Conservation (phyloP, 1,139 yeast species). For the Kodamaea arcana region DNA sequence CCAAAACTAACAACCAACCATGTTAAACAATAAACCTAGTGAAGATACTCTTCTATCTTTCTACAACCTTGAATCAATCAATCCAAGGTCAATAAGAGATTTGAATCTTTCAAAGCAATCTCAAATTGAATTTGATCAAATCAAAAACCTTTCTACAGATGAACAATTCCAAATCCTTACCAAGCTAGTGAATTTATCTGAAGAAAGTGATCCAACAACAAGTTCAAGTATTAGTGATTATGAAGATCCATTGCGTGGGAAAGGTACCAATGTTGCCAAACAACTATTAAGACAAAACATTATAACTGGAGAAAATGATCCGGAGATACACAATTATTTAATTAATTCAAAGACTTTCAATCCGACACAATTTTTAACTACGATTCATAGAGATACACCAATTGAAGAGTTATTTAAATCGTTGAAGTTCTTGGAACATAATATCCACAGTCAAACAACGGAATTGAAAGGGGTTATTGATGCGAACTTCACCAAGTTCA, state of each 20-base stretch:
- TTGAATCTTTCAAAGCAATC: constrained; percentile 16
- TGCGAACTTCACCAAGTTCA: constrained; percentile 69
- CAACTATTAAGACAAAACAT: constrained; percentile 37
- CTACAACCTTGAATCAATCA: constrained; percentile 24
- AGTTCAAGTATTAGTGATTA: constrained; percentile 10
- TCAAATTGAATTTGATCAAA: constrained; percentile 23
- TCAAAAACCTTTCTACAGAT: constrained; percentile 21
- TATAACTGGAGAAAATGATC: constrained; percentile 36
- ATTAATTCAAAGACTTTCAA: constrained; percentile 72
- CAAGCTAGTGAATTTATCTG: constrained; percentile 17
- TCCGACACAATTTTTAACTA: constrained; percentile 63
- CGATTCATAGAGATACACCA: constrained; percentile 68
- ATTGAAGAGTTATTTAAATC: constrained; percentile 58
- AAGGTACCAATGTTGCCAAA: constrained; percentile 40
- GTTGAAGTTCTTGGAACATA: constrained; percentile 54
- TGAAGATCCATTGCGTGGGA: constrained; percentile 56
- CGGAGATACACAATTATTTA: constrained; percentile 50
- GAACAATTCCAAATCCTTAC: constrained; percentile 29
- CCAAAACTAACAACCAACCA: too few relatives aligned
- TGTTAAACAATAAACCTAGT: neutral
- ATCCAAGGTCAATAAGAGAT: constrained; percentile 21
- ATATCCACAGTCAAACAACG: constrained; percentile 61
- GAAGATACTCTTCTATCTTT: constrained; percentile 18
- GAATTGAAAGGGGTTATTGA: constrained; percentile 67
- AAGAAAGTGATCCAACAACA: constrained; percentile 1